Evolutionary conservation across 164 flowering plant species (phyloP), one percentile per base, ranked within the genome.

Genomic region (Protea cynaroides): DNA sequence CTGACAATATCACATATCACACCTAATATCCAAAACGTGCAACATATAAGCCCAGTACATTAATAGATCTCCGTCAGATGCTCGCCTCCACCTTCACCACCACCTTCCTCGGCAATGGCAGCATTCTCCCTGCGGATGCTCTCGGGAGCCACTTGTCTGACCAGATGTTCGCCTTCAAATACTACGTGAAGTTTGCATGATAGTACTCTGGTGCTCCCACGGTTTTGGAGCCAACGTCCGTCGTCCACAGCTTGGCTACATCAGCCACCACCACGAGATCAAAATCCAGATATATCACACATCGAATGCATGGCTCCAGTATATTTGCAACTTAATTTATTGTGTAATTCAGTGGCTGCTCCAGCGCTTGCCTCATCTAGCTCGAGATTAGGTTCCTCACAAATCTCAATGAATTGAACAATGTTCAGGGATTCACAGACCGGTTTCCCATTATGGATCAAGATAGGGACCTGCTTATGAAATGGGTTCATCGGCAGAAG

Each of bases 191-290:
- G 71, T 89, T 87, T 1, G 96, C 98, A 68, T 89, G 91, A 75
- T 96, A 92, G 73, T 92, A 92, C 25, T 92, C 98, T 66, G 96
- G 98, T 0, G 95, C 98, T 3, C 98, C 98, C 64, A 92, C 83
- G 0, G 92, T 85, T 38, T 65, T 77, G 0, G 74, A 51, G 18
- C 86, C 89, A 54, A 89, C 47, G 17, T 67, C 72, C 0, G 92
- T 87, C 8, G 56, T 58, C 96, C 96, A 92, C 0, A 92, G 83
- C 80, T 84, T 87, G 3, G 82, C 49, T 37, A 92, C 79, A 59
- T 92, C 97, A 65, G 89, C 97, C 10, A 89, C 87, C 2, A 92
- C 80, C 3, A 92, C 79, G 12, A 92, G 86, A 77, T 92, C 98
- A 7, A 95, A 92, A 64, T 89, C 98, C 60, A 92, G 67, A 69